Evolutionary conservation across 2,329 filamentous ascomycete species (phyloP).

Genomic region (Fonsecaea monophora): DNA sequence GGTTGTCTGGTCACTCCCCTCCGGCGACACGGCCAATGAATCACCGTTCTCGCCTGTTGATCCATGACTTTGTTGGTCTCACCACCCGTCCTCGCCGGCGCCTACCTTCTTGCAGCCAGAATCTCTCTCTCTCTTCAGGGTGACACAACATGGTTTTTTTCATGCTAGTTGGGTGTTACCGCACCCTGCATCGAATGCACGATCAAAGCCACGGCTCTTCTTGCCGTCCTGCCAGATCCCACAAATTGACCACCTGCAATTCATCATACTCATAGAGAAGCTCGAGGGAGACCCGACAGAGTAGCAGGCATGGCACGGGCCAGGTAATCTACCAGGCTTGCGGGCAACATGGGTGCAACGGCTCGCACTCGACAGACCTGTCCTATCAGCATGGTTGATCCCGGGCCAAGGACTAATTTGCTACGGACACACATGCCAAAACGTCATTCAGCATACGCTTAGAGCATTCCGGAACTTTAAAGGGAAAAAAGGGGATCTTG

Average conservation of each 20-base stretch:
- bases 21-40: conserved; percentile 22
- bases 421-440: conserved; percentile 14
- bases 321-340: conserved; percentile 16
- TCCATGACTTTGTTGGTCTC: conserved; percentile 18
- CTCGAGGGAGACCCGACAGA: background rate
- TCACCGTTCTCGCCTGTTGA: conserved; percentile 15
- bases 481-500: background rate
- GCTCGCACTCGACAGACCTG: conserved; percentile 27
- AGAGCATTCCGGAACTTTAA: conserved; percentile 29
- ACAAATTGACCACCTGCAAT: background rate
- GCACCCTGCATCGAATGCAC: background rate
- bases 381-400: conserved; percentile 16
- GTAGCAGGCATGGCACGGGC: conserved; percentile 29
- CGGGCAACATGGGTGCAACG: conserved; percentile 22
- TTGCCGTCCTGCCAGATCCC: conserved; percentile 22
- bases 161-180: background rate
- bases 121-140: background rate
- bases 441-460: conserved; percentile 31
- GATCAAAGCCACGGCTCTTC: conserved; percentile 18
- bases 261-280: background rate
- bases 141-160: conserved; percentile 1
- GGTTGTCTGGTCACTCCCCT: conserved; percentile 3
- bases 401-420: conserved; percentile 12
- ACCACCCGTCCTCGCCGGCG: conserved; percentile 1
- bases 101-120: background rate